Evolutionary conservation across 768 basidiomycete species (phyloP), one percentile per base, ranked within the genome.

Genomic region (Suillus subalutaceus): DNA sequence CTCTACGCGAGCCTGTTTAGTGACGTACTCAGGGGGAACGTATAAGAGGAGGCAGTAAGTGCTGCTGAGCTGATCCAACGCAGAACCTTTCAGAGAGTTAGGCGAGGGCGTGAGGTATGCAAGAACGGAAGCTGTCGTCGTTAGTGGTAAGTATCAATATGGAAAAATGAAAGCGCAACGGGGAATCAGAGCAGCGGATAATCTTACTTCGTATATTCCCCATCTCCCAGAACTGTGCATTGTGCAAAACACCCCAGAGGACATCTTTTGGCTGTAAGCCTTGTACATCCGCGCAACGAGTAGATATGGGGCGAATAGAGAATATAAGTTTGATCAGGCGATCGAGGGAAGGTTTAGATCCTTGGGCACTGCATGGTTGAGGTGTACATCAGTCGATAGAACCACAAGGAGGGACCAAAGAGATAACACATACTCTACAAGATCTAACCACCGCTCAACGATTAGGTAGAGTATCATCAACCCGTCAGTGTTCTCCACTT

Each of bases 171-270:
- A 63, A 40, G 23, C 41, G 66, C 62, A 18, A 20, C 48, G 35
- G 62, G 62, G 56, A 43, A 63, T 13, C 20, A 50, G 58, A 18
- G 56, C 23, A 30, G 7, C 35, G 60, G 23, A 38, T 57, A 55
- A 20, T 32, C 86, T 68, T 63, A 92, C 91, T 77, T 74, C 88
- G 82, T 2, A 93, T 69, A 44, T 83, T 84, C 12, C 75, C 81
- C 32, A 90, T 78, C 69, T 94, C 92, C 90, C 90, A 93, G 69
- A 93, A 88, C 57, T 88, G 82, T 5, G 92, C 90, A 46, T 86
- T 87, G 60, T 78, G 83, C 18, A 93, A 71, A 53, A 70, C 69
- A 38, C 50, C 43, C 35, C 68, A 57, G 37, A 78, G 60, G 58
- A 72, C 63, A 40, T 59, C 58, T 37, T 43, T 35, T 65, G 57